A percentile compares a stretch with the other conserved stretches of the same genome.
Conservation (phyloP, 176 grass and related monocot species). For the Canna indica region DNA sequence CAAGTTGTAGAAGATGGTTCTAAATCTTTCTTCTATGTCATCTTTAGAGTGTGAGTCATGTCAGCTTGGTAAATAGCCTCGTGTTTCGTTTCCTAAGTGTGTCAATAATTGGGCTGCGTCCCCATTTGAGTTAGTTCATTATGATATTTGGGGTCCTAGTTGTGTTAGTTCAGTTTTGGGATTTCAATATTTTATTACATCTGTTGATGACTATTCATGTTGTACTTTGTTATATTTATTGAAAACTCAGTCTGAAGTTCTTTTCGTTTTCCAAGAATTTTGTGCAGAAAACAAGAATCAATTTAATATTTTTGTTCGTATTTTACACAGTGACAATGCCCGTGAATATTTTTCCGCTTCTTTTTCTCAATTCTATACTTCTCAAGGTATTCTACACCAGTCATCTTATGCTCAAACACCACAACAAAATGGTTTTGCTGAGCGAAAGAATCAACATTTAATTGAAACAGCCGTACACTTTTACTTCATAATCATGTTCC, state of each 20-base stretch:
- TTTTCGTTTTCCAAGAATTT: neutral
- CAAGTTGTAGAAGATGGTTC: too few relatives aligned
- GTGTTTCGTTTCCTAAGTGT: neutral
- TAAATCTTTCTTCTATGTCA: neutral
- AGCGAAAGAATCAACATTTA: neutral
- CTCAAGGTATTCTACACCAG: neutral
- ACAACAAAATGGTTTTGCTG: neutral
- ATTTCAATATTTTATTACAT: too few relatives aligned
- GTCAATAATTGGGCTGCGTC: neutral
- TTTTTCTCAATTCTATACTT: neutral
- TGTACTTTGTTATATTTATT: neutral
- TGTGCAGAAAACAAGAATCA: too few relatives aligned
- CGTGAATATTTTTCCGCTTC: too few relatives aligned
- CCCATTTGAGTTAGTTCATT: too few relatives aligned
- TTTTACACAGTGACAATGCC: too few relatives aligned
- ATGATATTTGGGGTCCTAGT: too few relatives aligned
- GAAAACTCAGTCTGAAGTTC: neutral
- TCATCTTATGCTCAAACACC: neutral
- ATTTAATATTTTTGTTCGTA: too few relatives aligned
- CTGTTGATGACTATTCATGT: neutral
- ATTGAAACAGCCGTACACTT: neutral
- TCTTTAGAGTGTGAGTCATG: neutral
- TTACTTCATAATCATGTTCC: too few relatives aligned
- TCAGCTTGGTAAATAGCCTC: neutral
- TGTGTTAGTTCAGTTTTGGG: too few relatives aligned